Evolutionary conservation across 2,329 filamentous ascomycete species (phyloP), one percentile per base, ranked within the genome.

Genomic region (Ophiostoma sp.): DNA sequence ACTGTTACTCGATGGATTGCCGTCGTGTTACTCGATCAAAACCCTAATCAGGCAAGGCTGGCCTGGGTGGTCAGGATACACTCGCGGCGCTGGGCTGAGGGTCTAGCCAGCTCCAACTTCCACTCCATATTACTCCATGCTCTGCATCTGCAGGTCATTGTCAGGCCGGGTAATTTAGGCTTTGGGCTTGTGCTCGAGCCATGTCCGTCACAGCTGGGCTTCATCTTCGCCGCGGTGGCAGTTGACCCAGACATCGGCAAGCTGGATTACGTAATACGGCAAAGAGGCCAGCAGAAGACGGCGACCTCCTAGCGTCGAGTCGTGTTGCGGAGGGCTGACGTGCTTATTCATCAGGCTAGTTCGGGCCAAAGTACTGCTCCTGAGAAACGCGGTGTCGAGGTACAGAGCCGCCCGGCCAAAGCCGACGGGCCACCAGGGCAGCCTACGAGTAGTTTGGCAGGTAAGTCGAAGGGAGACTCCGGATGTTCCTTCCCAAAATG

Each of bases 1-100:
- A 81, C 81, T 69, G 27, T 47, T 58, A 38, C 58, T 27, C 63
- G 63, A 64, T 64, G 42, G 63, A 45, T 47, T 64, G 63, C n/a
- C 9, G 16, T 49, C 45, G 58, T 55, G 44, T 80, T 80, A 80
- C 78, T 81, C 79, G 79, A 81, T 81, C 70, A 72, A 80, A 81
- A 80, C 76, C 76, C 74, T 36, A 38, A 71, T 70, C 47, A 52
- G 73, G 65, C 52, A 68, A 68, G 63, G 66, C 42, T 64, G 65
- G 60, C 40, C 40, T 42, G 7, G 49, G 27, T 11, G 38, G 6
- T 5, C 12, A 12, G 14, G 55, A 60, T 36, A 58, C 55, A 40
- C 55, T 16, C n/a, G 58, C 27, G 12, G 12, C 18, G 36, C 38
- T 41, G 58, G 38, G 58, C 36, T 16, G 58, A 55, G 49, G 58